phyloP scores from a whole-genome alignment of 768 basidiomycete genomes.

The Rhizopogon vulgaris region DNA sequence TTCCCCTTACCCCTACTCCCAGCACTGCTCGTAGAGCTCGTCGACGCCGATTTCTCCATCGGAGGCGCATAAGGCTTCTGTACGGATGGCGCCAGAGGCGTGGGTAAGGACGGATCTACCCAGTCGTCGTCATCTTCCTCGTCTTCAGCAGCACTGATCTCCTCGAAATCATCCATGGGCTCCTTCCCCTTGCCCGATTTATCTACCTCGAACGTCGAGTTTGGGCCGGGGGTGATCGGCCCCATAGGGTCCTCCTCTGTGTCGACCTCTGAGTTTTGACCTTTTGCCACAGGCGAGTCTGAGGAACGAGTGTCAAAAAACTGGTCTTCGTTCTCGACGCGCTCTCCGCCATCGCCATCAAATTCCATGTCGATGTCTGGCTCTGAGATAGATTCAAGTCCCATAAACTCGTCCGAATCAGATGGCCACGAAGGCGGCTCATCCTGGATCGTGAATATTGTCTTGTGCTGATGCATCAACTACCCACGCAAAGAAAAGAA shows the following conservation, averaged over 20 bases:
- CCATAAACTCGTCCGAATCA: constrained; percentile 68
- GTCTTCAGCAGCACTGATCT: constrained; percentile 24
- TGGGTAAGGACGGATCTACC: constrained; percentile 60
- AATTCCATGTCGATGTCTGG: constrained; percentile 58
- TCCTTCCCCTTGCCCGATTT: constrained; percentile 19
- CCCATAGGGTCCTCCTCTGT: constrained; percentile 70
- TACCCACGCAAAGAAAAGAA: constrained; percentile 2
- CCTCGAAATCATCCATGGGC: constrained; percentile 21
- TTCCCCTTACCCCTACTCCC: constrained; percentile 20
- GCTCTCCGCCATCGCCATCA: constrained; percentile 38
- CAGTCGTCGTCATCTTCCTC: constrained; percentile 44
- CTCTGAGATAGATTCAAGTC: constrained; percentile 78
- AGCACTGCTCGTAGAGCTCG: constrained; percentile 20
- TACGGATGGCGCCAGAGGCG: constrained; percentile 22
- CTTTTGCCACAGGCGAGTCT: constrained; percentile 35
- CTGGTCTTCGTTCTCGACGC: constrained; percentile 35
- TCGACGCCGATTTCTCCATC: constrained; percentile 19
- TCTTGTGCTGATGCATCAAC: constrained; percentile 45
- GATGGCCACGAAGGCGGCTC: constrained; percentile 81
- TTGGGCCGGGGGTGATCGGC: constrained; percentile 63
- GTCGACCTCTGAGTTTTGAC: constrained; percentile 51
- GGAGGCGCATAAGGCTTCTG: constrained; percentile 22
- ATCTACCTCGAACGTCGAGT: constrained; percentile 22
- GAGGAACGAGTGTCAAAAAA: constrained; percentile 51
- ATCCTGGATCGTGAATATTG: constrained; percentile 83